phyloP scores from a whole-genome alignment of 2,329 filamentous ascomycete species.

The Xylaria hypoxylon region DNA sequence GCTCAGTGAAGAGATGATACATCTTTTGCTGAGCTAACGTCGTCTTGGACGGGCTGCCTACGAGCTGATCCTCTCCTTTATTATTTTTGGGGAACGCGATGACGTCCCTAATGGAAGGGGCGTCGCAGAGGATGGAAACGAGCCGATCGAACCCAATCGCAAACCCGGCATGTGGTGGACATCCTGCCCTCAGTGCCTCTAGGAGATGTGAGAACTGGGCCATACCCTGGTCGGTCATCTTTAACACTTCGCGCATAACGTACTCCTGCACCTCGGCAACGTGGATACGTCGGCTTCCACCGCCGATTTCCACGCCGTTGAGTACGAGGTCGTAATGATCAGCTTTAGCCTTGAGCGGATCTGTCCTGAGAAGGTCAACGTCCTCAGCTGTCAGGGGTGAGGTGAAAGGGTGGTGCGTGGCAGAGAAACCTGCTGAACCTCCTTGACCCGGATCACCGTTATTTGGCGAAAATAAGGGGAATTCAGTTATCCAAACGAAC shows the following conservation, averaged over 20 bases:
- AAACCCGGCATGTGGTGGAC: conserved; percentile 94
- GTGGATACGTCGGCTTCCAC: conserved; percentile 93
- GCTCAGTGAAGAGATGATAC: conserved; percentile 42
- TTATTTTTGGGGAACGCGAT: conserved; percentile 97
- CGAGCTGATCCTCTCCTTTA: conserved; percentile 86
- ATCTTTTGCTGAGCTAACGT: conserved; percentile 43
- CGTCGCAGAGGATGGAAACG: conserved; percentile 81
- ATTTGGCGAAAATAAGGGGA: conserved; percentile 89
- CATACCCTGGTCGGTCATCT: conserved; percentile 79
- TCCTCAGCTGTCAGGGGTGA: conserved; percentile 80
- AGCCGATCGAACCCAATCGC: conserved; percentile 92
- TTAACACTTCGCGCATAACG: conserved; percentile 83
- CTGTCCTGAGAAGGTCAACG: conserved; percentile 76
- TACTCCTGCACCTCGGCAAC: conserved; percentile 84
- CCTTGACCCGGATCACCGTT: conserved; percentile 78
- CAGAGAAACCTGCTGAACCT: conserved; percentile 80
- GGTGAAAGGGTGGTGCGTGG: conserved; percentile 97
- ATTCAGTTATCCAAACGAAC: conserved; percentile 89
- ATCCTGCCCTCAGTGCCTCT: conserved; percentile 83
- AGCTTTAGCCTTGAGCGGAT: conserved; percentile 78
- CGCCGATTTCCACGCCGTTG: conserved; percentile 94
- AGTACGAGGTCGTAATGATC: conserved; percentile 97
- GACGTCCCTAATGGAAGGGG: conserved; percentile 85
- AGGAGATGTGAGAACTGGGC: conserved; percentile 87
- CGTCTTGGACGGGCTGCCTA: conserved; percentile 72